A percentile compares a stretch with the other conserved stretches of the same genome.
phyloP scores from a whole-genome alignment of 1,139 yeast genomes.

The Blastobotrys raffinosifermentans region DNA sequence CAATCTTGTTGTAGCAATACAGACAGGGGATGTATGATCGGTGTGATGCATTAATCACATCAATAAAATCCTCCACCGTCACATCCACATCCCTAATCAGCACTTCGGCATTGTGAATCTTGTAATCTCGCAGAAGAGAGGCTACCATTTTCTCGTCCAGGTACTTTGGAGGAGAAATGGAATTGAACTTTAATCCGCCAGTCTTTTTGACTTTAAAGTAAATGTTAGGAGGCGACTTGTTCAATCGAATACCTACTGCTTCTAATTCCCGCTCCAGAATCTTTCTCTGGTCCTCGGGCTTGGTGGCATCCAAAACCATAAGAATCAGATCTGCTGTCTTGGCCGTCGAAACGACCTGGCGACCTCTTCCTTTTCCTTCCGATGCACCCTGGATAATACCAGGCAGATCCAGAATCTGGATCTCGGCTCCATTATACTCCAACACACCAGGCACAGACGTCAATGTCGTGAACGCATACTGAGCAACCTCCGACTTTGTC shows the following conservation, averaged over 20 bases:
- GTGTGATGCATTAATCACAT: constrained; percentile 79
- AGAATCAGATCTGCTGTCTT: constrained; percentile 88
- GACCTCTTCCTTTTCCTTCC: constrained; percentile 96
- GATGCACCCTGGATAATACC: constrained; percentile 97
- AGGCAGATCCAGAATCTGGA: constrained; percentile 92
- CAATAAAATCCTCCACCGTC: constrained; percentile 91
- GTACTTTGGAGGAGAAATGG: constrained; percentile 74
- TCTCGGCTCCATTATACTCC: constrained; percentile 93
- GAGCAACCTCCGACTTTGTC: constrained; percentile 92
- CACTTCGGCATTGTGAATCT: constrained; percentile 90
- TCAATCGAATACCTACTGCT: constrained; percentile 87
- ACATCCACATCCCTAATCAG: constrained; percentile 81
- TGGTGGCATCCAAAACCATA: constrained; percentile 95
- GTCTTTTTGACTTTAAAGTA: constrained; percentile 72
- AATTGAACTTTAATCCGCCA: constrained; percentile 85
- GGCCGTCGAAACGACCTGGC: constrained; percentile 94
- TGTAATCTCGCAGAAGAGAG: constrained; percentile 76
- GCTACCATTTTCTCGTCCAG: constrained; percentile 76
- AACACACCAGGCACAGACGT: constrained; percentile 95
- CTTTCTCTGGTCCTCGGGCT: constrained; percentile 80
- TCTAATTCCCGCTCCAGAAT: constrained; percentile 87
- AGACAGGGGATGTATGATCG: constrained; percentile 86
- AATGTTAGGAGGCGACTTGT: constrained; percentile 76
- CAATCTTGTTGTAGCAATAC: constrained; percentile 91
- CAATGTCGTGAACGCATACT: constrained; percentile 90